Percentiles rank a stretch among this genome's conserved stretches.
phyloP scores from a whole-genome alignment of 805 yeast species.

The Brettanomyces naardenensis region DNA sequence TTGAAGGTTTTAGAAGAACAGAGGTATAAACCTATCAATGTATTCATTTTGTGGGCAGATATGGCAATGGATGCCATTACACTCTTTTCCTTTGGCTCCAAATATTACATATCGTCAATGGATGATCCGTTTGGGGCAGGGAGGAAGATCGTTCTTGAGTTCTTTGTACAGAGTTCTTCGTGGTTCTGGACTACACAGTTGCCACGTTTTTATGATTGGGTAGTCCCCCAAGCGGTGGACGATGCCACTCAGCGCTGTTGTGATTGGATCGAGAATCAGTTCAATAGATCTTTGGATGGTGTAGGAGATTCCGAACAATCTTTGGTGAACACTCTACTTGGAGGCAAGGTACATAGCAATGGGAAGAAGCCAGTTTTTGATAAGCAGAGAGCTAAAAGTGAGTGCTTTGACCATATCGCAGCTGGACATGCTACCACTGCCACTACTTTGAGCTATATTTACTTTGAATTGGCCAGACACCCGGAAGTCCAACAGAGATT shows the following conservation, averaged over 20 bases:
- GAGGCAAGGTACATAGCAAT: slow-evolving; percentile 5
- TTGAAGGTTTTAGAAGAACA: slow-evolving; percentile 16
- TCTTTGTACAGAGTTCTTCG: slow-evolving; percentile 44
- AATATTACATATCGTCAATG: slow-evolving; percentile 38
- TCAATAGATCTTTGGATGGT: slow-evolving; percentile 13
- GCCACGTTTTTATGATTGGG: slow-evolving; percentile 47
- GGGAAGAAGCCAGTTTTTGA: slow-evolving; percentile 11
- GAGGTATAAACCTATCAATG: slow-evolving; percentile 34
- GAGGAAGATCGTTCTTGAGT: slow-evolving; percentile 35
- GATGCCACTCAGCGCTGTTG: slow-evolving; percentile 33
- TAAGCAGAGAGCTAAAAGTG: slow-evolving; percentile 32
- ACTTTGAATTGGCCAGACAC: slow-evolving; percentile 51
- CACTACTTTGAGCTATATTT: slow-evolving; percentile 49
- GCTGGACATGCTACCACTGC: slow-evolving; percentile 79
- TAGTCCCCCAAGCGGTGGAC: slow-evolving; percentile 33
- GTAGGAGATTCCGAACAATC: slow-evolving; percentile 15
- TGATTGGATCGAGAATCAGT: slow-evolving; percentile 34
- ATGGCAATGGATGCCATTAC: slow-evolving; percentile 68
- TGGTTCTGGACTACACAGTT: slow-evolving; percentile 59
- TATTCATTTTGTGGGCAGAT: slow-evolving; percentile 55
- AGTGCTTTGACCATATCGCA: slow-evolving; percentile 55
- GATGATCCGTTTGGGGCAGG: slow-evolving; percentile 29
- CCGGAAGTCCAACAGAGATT: slow-evolving; percentile 38
- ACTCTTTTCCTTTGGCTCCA: slow-evolving; percentile 48
- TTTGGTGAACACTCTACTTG: slow-evolving; percentile 18